Conservation (phyloP, 2,329 filamentous ascomycete genomes). For the Botrytis squamosa region DNA sequence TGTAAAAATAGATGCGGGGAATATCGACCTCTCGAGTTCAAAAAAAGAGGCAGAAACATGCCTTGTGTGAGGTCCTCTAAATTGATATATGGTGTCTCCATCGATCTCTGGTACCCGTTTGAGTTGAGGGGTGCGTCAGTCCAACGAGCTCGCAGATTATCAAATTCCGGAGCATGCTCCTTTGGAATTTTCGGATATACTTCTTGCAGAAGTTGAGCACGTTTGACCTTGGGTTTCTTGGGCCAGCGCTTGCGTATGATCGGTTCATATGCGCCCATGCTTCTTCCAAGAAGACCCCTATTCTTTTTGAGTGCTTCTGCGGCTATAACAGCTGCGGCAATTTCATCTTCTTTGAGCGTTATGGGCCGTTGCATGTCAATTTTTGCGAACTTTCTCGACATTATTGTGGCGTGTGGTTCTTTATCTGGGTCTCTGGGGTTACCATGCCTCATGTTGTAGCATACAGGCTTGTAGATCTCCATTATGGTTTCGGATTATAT, state of each 20-base stretch:
- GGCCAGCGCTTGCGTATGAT: background rate
- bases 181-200: background rate
- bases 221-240: background rate
- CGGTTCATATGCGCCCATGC: background rate
- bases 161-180: background rate
- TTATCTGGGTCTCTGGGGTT: too few species aligned
- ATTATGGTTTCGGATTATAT: background rate
- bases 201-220: background rate
- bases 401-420: background rate
- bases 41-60: background rate
- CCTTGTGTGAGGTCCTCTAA: background rate
- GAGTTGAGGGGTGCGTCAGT: background rate
- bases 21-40: background rate
- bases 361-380: background rate
- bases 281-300: background rate
- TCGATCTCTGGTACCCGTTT: accelerated
- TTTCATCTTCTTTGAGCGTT: background rate
- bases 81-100: background rate
- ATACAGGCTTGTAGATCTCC: background rate
- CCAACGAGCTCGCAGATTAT: background rate
- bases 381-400: background rate
- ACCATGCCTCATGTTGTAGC: background rate
- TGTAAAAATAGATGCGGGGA: background rate
- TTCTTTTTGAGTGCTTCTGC: background rate
- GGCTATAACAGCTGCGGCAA: background rate